Evolutionary conservation across 106 monocot genomes (phyloP), one percentile per base, ranked within the genome.

Genomic region (Acorus calamus): DNA sequence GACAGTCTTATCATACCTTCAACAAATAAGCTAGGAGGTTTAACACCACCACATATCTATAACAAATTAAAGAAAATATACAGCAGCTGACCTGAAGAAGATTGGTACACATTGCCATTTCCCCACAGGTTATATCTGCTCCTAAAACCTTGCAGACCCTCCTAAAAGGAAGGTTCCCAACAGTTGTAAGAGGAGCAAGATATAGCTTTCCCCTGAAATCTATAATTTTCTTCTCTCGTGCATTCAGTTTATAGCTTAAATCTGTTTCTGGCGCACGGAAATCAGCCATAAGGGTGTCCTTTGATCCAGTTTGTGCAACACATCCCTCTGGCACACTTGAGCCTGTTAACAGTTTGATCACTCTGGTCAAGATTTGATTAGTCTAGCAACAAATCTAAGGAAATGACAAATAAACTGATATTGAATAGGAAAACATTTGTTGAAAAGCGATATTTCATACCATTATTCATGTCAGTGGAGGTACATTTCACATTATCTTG

Each of bases 101-200:
- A 79, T 96, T 96, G 11, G 84, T 90, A 72, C 90, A 89, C 87
- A 96, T 83, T 43, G 94, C 94, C 90, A 96, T 96, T 74, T 96
- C 94, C 57, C 94, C 90, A 66, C 90, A 96, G 46, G 94, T 96
- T 66, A 96, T 76, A 74, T 96, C 90, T 50, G 87, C 94, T 47
- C 94, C 94, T 44, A 90, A 74, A 46, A 46, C 66, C 70, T 90
- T 90, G 74, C 90, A 96, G 58, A 96, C 46, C 65, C 89, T 90
- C 65, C 90, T 84, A 60, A 90, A 96, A 60, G 94, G 94, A 59
- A 96, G 90, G 78, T 96, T 96, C 7, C 94, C 94, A 54, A 96
- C 94, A 52, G 94, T 96, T 0, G 90, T 96, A 46, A 94, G 66
- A 66, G 94, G 94, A 58, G 94, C 94, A 63, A 96, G 87, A 69